Evolutionary conservation across 768 basidiomycete species (phyloP), one percentile per base, ranked within the genome.

Genomic region (Inosperma sp.): DNA sequence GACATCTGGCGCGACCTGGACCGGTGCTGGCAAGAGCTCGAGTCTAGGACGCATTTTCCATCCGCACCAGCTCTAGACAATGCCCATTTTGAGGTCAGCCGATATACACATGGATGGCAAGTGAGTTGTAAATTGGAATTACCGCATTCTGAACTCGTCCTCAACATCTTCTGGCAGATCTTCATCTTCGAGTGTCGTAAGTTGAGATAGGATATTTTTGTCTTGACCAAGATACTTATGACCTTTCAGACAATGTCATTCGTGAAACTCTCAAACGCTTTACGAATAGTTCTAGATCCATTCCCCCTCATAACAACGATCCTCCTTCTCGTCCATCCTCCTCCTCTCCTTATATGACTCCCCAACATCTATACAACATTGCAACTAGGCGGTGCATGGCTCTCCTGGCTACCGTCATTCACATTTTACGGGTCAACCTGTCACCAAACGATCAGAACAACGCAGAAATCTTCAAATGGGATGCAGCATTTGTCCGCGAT

Each of bases 181-280:
- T 93, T 89, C 68, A 83, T 94, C 55, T 95, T 95, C 58, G 90
- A 94, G 66, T 91, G 88, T 65, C 78, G 84, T 86, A 65, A 74
- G 85, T 79, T 21, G n/a, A n/a, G n/a, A n/a, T n/a, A 43, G 52
- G 35, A 23, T 39, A 48, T 17, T 17, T 35, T 21, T n/a, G 40
- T 51, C 33, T 35, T 10, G 16, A 56, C 52, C 31, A 41, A 37
- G 53, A 42, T 50, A 25, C 45, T 46, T 29, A 60, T 29, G 42
- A 43, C 64, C 29, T 17, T 31, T 21, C 54, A 83, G 87, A 93
- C 64, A 93, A 93, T 65, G 79, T 91, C 56, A 86, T 95, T 57
- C 83, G 89, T 23, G 91, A 93, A 62, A 79, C 83, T 3, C 79
- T 96, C 25, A 84, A 86, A 61, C 80, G 83, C 52, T 81, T 63